Conservation (phyloP, 768 basidiomycete species). For the Cytidiella melzeri region DNA sequence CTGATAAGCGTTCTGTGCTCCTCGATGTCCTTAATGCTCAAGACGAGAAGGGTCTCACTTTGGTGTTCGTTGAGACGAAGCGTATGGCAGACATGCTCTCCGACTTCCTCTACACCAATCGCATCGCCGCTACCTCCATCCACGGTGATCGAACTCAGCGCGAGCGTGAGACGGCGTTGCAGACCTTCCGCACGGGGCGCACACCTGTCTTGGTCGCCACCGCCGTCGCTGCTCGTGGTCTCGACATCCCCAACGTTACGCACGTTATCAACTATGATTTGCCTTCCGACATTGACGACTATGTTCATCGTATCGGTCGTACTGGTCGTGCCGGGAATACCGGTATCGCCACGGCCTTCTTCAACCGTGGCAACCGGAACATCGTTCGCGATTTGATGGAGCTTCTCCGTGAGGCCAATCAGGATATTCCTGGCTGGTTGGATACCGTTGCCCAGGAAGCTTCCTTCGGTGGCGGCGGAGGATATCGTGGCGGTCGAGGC, state of each 20-base stretch:
- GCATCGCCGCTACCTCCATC: constrained; percentile 90
- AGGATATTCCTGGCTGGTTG: constrained; percentile 89
- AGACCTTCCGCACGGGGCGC: constrained; percentile 91
- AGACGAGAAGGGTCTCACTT: constrained; percentile 66
- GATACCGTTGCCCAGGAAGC: constrained; percentile 81
- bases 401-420: constrained; percentile 92
- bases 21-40: constrained; percentile 89
- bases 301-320: constrained; percentile 97
- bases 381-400: constrained; percentile 91
- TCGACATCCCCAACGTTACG: constrained; percentile 98
- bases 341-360: constrained; percentile 93
- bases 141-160: constrained; percentile 98
- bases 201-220: constrained; percentile 98
- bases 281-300: constrained; percentile 97
- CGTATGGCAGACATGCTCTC: constrained; percentile 98
- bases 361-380: constrained; percentile 88
- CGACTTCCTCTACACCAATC: constrained; percentile 83
- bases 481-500: constrained; percentile 49
- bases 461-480: constrained; percentile 55
- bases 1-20: constrained; percentile 93
- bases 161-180: constrained; percentile 92
- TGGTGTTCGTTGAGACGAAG: constrained; percentile 99
- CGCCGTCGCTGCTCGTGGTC: constrained; percentile 96
- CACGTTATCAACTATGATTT: constrained; percentile 99
- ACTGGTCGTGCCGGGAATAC: constrained; percentile 99